Percentiles rank a stretch among this genome's conserved stretches.
These are phyloP conservation scores for Blastobotrys peoriensis DNA, from an alignment of 805 yeast species.

Conservation along the genomic window DNA sequence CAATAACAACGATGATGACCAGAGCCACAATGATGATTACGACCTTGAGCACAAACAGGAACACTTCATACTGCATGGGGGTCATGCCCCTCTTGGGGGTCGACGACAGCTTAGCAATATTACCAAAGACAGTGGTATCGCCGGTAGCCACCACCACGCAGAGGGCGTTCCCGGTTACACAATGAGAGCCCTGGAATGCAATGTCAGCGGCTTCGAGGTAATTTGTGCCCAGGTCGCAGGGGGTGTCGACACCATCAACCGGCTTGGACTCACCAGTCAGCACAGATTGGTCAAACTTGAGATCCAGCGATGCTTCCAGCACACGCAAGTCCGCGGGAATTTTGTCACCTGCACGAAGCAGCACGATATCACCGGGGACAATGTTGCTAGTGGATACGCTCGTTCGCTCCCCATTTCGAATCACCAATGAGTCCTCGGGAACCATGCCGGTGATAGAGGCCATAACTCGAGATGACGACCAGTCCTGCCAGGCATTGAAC, in stretches of 20 bases:
- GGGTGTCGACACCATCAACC: conserved; percentile 69
- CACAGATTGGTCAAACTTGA: conserved; percentile 94
- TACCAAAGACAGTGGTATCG: conserved; percentile 92
- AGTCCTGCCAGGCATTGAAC: conserved; percentile 43
- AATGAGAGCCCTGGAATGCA: conserved; percentile 42
- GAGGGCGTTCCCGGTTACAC: conserved; percentile 74
- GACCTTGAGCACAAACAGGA: conserved; percentile 28
- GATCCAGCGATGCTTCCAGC: conserved; percentile 73
- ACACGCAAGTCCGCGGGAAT: conserved; percentile 91
- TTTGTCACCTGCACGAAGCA: conserved; percentile 87
- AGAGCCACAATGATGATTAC: conserved; percentile 84
- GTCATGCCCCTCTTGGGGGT: conserved; percentile 36
- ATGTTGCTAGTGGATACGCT: conserved; percentile 78
- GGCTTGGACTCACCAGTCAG: conserved; percentile 96
- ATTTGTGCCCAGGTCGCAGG: conserved; percentile 41
- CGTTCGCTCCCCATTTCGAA: conserved; percentile 71
- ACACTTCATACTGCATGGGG: conserved; percentile 39
- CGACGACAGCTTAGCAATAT: conserved; percentile 81
- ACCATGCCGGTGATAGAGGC: conserved; percentile 40
- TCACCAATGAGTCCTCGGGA: conserved; percentile 42
- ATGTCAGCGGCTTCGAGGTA: conserved; percentile 39
- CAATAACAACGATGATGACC: conserved; percentile 89
- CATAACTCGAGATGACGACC: conserved; percentile 42
- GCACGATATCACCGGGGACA: conserved; percentile 93
- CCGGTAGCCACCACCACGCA: conserved; percentile 94